Evolutionary conservation across 208 protist genomes (phyloP).

Genomic region (Naegleria fowleri): DNA sequence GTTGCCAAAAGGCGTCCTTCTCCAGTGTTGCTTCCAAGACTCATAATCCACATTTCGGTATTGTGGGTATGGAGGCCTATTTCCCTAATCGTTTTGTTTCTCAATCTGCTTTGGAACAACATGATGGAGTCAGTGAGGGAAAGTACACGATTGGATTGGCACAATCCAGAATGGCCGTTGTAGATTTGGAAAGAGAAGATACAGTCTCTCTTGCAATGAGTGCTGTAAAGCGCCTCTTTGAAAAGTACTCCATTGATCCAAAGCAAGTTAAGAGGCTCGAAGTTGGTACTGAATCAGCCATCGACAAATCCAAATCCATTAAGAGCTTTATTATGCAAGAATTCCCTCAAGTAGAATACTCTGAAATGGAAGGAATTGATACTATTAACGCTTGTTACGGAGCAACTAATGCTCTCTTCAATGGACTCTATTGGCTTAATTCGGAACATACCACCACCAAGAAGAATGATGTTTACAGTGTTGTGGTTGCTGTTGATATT

Average conservation of each 20-base stretch:
- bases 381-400: slow-evolving; percentile 84
- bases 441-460: slow-evolving; percentile 25
- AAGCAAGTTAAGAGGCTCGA: slow-evolving; percentile 67
- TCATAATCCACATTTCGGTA: slow-evolving; percentile 47
- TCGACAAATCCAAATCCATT: slow-evolving; percentile 80
- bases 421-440: slow-evolving; percentile 72
- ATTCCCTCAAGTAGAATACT: slow-evolving; percentile 45
- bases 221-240: slow-evolving; percentile 56
- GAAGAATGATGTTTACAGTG: slow-evolving; percentile 71
- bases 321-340: slow-evolving; percentile 75
- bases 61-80: slow-evolving; percentile 71
- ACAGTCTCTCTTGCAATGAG: slow-evolving; percentile 74
- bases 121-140: slow-evolving; percentile 54
- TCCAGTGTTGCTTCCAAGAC: too few species aligned
- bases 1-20: too few species aligned
- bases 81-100: slow-evolving; percentile 65
- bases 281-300: slow-evolving; percentile 79
- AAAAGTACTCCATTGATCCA: slow-evolving; percentile 56
- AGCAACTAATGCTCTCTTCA: slow-evolving; percentile 74
- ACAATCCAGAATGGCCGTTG: slow-evolving; percentile 71
- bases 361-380: slow-evolving; percentile 62
- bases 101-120: slow-evolving; percentile 64
- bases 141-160: slow-evolving; percentile 82
- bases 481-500: slow-evolving; percentile 79
- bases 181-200: slow-evolving; percentile 66